Evolutionary conservation across 805 yeast genomes (phyloP).

Genomic region (Pachysolen tannophilus): DNA sequence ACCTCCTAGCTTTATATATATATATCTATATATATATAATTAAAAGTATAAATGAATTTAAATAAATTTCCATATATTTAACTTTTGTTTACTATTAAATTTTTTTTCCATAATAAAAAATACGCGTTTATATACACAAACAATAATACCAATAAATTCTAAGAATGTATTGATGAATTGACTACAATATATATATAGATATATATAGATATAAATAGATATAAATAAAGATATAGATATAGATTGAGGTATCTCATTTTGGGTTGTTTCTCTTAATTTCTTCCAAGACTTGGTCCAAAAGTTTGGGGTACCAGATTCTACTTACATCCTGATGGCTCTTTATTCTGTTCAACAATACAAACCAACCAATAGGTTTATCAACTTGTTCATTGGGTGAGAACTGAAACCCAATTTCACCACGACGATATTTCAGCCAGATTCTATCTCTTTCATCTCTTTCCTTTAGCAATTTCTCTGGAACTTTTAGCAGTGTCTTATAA

Average conservation of each 20-base stretch:
- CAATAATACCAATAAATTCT: not conserved
- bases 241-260: too few relatives aligned
- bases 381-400: slow-evolving; percentile 26
- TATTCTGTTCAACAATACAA: too few relatives aligned
- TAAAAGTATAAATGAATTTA: too few relatives aligned
- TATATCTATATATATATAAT: too few relatives aligned
- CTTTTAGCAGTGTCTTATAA: slow-evolving; percentile 21
- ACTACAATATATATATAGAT: too few relatives aligned
- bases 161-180: too few relatives aligned
- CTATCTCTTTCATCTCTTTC: slow-evolving; percentile 28
- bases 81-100: not conserved
- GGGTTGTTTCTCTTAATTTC: not conserved
- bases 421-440: slow-evolving; percentile 22
- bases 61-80: not conserved
- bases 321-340: slow-evolving; percentile 37
- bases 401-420: slow-evolving; percentile 31
- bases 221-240: too few relatives aligned
- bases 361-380: slow-evolving; percentile 35
- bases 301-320: slow-evolving; percentile 32
- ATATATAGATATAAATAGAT: too few relatives aligned
- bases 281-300: slow-evolving; percentile 24
- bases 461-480: slow-evolving; percentile 22
- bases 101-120: not conserved
- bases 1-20: too few relatives aligned
- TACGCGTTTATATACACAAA: not conserved